Base-by-base conservation (phyloP, 176 grass and related monocot species). In the Juncus effusus region DNA sequence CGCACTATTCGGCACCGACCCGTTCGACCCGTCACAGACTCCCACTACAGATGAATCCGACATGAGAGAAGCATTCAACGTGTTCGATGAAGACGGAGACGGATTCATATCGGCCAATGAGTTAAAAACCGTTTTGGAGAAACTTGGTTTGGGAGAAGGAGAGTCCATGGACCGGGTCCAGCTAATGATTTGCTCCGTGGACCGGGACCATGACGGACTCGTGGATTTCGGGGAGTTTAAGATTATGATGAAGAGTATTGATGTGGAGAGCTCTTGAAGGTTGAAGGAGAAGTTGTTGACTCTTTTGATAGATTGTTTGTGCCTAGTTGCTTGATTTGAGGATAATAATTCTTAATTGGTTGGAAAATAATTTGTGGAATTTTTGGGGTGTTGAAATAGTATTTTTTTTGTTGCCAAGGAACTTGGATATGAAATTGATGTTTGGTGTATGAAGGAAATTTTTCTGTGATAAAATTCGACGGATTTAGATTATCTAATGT, bases 61-160 rank as follows among this genome's bases (percentile, higher is more conserved):
- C 11, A 74, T 81, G 78, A 28, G 11, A 35, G 78, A 70, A 55
- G 78, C 78, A 51, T 81, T 81, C 42, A 70, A 74, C 56, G 70
- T 81, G 54, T 81, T 81, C 37, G 78, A 81, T 11, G 70, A 59
- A 40, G 61, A 81, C 42, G 78, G 78, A 6, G 78, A 81, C 5
- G 78, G 78, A 4, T 72, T 53, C 64, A 81, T 81, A 56, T 81
- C 78, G 3, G 78, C 78, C 8, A 10, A 77, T 13, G 80, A 83
- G 51, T 60, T 83, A 60, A 68, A 77, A 35, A 50, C 35, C 5
- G 59, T 83, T 4, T 57, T 83, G n/a, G 66, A 67, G 19, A 77
- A 77, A 58, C 50, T 83, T 35, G 80, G 74, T 3, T 40, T 81
- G 6, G 36, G 40, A 0, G 78, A 81, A 39, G 78, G 78, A 2